phyloP scores from a whole-genome alignment of 306 rosid species.

The Nissolia schottii region DNA sequence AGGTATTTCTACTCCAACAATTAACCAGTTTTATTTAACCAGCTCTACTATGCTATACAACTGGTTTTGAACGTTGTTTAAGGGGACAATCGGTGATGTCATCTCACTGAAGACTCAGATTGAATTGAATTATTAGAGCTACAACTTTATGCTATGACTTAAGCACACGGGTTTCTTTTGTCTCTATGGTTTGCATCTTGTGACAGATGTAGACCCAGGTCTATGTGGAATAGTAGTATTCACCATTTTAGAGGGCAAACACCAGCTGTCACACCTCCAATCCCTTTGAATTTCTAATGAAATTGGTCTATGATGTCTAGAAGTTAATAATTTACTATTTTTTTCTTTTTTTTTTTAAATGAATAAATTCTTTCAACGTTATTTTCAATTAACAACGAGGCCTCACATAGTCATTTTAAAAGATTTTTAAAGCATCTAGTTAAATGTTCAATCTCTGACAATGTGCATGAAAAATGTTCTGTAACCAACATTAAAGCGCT shows the following conservation, averaged over 20 bases:
- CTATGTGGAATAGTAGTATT: neutral
- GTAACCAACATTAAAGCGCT: too few species aligned
- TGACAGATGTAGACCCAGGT: neutral
- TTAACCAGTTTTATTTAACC: too few species aligned
- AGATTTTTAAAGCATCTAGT: too few species aligned
- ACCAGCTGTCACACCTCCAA: neutral
- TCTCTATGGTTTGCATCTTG: neutral
- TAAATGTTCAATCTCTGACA: too few species aligned
- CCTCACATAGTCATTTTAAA: too few species aligned
- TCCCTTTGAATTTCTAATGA: neutral
- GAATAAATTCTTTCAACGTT: too few species aligned
- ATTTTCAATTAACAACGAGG: too few species aligned
- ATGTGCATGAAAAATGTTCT: too few species aligned
- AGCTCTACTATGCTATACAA: slow-evolving; percentile 21
- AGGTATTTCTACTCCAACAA: too few species aligned
- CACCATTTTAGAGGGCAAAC: neutral
- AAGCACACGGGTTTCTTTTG: neutral
- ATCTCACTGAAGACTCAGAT: neutral
- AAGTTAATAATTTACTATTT: slow-evolving; percentile 3
- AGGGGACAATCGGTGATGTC: slow-evolving; percentile 16
- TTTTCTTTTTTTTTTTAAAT: too few species aligned
- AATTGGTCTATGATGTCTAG: neutral
- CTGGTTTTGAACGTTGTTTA: slow-evolving; percentile 4
- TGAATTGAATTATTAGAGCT: slow-evolving; percentile 26
- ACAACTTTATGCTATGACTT: slow-evolving; percentile 9